These are phyloP conservation scores for Kluyveromyces wickerhamii DNA, from an alignment of 805 yeast genomes.

Conservation along the genomic window DNA sequence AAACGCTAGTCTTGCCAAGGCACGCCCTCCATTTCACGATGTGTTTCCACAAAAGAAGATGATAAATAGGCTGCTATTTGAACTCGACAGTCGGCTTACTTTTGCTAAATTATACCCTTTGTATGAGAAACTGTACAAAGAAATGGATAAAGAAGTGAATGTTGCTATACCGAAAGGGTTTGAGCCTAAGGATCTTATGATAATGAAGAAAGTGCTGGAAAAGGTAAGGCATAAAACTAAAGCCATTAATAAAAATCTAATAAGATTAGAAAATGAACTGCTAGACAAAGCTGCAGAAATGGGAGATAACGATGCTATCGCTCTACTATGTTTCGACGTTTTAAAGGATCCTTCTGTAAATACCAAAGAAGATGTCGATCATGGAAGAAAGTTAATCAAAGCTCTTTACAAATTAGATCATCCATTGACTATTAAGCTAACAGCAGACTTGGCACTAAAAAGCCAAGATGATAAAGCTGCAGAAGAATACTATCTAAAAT, in stretches of 20 bases:
- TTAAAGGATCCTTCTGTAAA: slow-evolving; percentile 34
- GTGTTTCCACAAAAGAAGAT: slow-evolving; percentile 52
- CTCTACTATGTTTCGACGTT: slow-evolving; percentile 63
- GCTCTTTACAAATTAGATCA: slow-evolving; percentile 53
- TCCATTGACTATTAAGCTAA: slow-evolving; percentile 67
- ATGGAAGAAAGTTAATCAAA: slow-evolving; percentile 56
- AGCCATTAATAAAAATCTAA: slow-evolving; percentile 45
- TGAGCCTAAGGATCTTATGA: slow-evolving; percentile 51
- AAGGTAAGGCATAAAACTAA: slow-evolving; percentile 55
- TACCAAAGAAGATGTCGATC: slow-evolving; percentile 45
- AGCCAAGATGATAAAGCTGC: slow-evolving; percentile 46
- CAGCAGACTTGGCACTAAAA: slow-evolving; percentile 66
- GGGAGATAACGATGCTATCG: slow-evolving; percentile 76
- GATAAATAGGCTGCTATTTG: slow-evolving; percentile 55
- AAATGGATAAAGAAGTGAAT: slow-evolving; percentile 30
- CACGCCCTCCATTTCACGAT: slow-evolving; percentile 35
- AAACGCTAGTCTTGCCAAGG: background rate
- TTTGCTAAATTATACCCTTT: slow-evolving; percentile 48
- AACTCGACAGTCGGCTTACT: slow-evolving; percentile 51
- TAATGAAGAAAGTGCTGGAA: slow-evolving; percentile 58
- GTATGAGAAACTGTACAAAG: slow-evolving; percentile 42
- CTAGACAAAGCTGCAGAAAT: slow-evolving; percentile 79
- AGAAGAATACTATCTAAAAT: slow-evolving; percentile 48
- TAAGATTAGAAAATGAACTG: slow-evolving; percentile 59
- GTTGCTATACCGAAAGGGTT: slow-evolving; percentile 39